Evolutionary conservation across 768 basidiomycete species (phyloP), one percentile per base, ranked within the genome.

Genomic region (Agaricus sinodeliciosus): DNA sequence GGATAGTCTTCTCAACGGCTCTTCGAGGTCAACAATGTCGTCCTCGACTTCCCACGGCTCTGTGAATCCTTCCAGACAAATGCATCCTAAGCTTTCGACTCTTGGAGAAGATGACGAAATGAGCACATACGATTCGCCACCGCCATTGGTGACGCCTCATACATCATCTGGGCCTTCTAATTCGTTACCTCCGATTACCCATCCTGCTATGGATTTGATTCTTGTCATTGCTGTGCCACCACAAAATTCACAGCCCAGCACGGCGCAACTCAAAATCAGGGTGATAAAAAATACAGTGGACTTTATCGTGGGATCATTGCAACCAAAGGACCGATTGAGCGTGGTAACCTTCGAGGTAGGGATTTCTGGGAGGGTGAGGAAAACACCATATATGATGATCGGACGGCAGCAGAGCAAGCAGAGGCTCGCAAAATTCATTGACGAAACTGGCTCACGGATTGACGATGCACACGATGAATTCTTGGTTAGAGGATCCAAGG

Each of bases 291-390:
- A 85, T 8, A 87, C 94, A 0, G 75, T 99, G 35, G 88, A 94
- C 60, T 97, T 97, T 65, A 66, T 91, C 47, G 69, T 96, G 40
- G 83, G 85, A 12, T 84, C 87, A 8, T 67, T 96, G 50, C 83
- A 86, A 4, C 70, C 75, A 15, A 82, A 77, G 60, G 96, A 97
- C 62, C 80, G 96, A 3, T 62, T 99, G 55, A 90, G 90, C 58
- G 62, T 98, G 59, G 93, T 98, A 22, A 94, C 94, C 0, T 98
- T 94, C 59, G 91, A 97, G 64, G 85, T 91, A 7, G 95, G 94
- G 12, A 61, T 78, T 8, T 86, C 83, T 1, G 94, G 94, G 0
- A 72, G 76, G 51, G 87, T 98, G 34, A 77, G 93, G 57, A 93
- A 90, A 71, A 96, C 94, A n/a, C 94, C 95, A 15, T 97, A 95